Base-by-base conservation (phyloP, 306 rosid genomes). In the Sophora flavescens region DNA sequence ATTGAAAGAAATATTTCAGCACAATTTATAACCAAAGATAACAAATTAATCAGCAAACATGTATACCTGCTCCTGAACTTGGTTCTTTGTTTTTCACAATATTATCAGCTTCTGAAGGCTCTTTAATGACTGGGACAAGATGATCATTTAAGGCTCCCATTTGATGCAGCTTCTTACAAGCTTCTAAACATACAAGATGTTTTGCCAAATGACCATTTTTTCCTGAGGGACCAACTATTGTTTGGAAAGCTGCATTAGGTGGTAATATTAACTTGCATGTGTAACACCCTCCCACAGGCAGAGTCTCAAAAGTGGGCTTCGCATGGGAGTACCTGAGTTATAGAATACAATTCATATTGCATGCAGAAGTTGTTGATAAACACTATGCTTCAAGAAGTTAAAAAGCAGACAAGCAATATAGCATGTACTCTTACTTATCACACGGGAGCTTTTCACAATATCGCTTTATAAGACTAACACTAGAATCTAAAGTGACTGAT, bases 121-220 rank as follows among this genome's bases (percentile, higher is more conserved):
- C 84, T 76, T 86, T 84, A 32, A 44, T n/a, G 38, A 61, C 70
- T 5, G 96, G 97, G 72, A 82, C 90, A 76, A 92, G 93, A 91
- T 87, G 93, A 61, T 91, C 96, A 84, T 90, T 81, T 76, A 95
- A 83, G 81, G 91, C 91, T 8, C 97, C 93, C 84, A 84, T 82
- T 72, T 90, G 85, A 87, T 92, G 99, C 69, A 95, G 85, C 88
- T 86, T 83, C 83, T 92, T 90, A 85, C 97, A 95, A 63, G 97
- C 97, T 85, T 95, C 98, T 67, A 95, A 85, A 86, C 97, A 92
- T 42, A 78, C 98, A 64, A 89, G 95, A 84, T 81, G 89, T 86
- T 80, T 95, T 35, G 98, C 88, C 69, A 85, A 69, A 71, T 86
- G 84, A 44, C 77, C 52, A 64, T 80, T 88, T 80, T 76, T 85